phyloP scores from a whole-genome alignment of 352 stramenopile species.

The Phytophthora europaea region DNA sequence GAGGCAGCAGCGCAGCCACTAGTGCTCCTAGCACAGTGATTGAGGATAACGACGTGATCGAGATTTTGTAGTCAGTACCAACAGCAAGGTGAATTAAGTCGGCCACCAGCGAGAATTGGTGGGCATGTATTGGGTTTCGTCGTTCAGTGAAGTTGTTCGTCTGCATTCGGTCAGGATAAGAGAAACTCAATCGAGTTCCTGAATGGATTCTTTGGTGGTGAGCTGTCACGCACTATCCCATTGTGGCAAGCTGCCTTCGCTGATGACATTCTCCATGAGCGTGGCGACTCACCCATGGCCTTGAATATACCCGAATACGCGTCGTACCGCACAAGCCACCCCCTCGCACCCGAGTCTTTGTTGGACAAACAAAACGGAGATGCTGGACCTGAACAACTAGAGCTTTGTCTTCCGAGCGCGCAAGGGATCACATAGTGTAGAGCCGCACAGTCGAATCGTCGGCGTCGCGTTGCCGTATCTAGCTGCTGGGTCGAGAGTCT shows the following conservation, averaged over 20 bases:
- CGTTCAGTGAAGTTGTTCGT: background rate
- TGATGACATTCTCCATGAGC: conserved; percentile 35
- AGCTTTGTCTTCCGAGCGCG: conserved; percentile 9
- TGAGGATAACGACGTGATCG: conserved; percentile 46
- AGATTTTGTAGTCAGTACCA: conserved; percentile 50
- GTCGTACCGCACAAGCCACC: conserved; percentile 37
- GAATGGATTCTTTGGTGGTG: background rate
- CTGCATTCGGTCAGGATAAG: background rate
- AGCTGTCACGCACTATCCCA: background rate
- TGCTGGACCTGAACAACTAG: conserved; percentile 16
- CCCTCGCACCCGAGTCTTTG: conserved; percentile 24
- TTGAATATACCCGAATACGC: conserved; percentile 39
- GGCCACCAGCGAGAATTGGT: conserved; percentile 10
- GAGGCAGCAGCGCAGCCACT: background rate
- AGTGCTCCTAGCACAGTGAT: background rate
- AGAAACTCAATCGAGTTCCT: conserved; percentile 19
- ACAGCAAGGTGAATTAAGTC: conserved; percentile 14
- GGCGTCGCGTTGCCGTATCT: conserved; percentile 6
- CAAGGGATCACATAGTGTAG: conserved; percentile 26
- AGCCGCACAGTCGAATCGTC: conserved; percentile 22
- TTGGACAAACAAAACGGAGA: conserved; percentile 21
- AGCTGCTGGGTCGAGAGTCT: too few relatives aligned
- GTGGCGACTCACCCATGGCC: conserved; percentile 20
- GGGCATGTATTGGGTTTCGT: conserved; percentile 38
- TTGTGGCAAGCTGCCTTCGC: conserved; percentile 30